Conservation (phyloP, 2,329 filamentous ascomycete species). For the Didymella pomorum region DNA sequence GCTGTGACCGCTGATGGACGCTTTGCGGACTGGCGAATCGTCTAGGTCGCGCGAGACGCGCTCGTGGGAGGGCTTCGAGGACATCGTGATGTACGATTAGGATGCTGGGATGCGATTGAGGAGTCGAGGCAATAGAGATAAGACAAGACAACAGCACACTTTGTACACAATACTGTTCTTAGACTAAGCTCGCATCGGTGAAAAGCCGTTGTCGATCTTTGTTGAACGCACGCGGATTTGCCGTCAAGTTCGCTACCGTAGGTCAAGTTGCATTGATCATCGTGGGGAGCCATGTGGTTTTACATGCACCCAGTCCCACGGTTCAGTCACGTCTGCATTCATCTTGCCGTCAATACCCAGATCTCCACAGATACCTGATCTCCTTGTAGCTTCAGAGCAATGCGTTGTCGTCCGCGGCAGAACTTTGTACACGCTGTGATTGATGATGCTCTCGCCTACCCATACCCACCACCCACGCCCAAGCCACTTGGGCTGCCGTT, state of each 20-base stretch:
- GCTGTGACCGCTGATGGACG: slow-evolving; percentile 12
- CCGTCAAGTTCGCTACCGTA: not conserved
- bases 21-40: slow-evolving; percentile 10
- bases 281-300: slow-evolving; percentile 3
- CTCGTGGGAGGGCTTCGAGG: slow-evolving; percentile 16
- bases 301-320: slow-evolving; percentile 3
- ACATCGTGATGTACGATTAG: slow-evolving; percentile 5
- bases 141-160: slow-evolving; percentile 1
- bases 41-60: slow-evolving; percentile 16
- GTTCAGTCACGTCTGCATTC: not conserved
- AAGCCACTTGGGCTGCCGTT: slow-evolving; percentile 16
- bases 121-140: not conserved
- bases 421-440: not conserved
- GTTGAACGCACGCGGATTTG: slow-evolving; percentile 1
- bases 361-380: too few species aligned
- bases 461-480: not conserved
- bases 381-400: not conserved
- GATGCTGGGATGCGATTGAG: not conserved
- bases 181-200: slow-evolving; percentile 10
- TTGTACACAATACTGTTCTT: slow-evolving; percentile 9
- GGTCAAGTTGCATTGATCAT: not conserved
- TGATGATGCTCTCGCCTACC: slow-evolving; percentile 2
- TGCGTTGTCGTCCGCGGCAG: not conserved
- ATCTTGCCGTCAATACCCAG: slow-evolving; percentile 4
- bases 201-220: slow-evolving; percentile 16